A percentile compares a stretch with the other conserved stretches of the same genome.
These are phyloP conservation scores for Dioscorea zingiberensis DNA, from an alignment of 106 monocot genomes.

Conservation along the genomic window DNA sequence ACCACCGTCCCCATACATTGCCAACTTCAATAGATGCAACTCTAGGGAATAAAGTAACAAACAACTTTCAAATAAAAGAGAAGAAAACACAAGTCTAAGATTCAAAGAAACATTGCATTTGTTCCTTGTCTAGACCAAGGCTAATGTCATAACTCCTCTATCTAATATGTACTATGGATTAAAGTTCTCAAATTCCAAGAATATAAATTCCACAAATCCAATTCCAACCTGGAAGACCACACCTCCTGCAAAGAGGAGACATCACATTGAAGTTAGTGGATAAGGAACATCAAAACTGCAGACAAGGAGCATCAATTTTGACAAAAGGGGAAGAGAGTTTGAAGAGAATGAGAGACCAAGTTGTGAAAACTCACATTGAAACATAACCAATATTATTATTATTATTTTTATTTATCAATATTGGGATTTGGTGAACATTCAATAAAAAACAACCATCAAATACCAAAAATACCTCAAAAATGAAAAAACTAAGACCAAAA, in stretches of 20 bases:
- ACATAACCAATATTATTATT: not conserved
- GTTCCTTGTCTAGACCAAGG: not conserved
- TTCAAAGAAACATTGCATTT: not conserved
- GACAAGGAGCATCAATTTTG: constrained; percentile 58
- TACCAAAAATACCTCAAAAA: not conserved
- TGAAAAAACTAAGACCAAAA: not conserved
- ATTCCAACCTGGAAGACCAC: not conserved
- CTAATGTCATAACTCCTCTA: too few species aligned
- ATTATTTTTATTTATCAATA: not conserved
- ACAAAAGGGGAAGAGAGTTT: constrained; percentile 3
- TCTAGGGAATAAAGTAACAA: not conserved
- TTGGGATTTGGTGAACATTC: not conserved
- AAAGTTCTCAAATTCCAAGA: constrained; percentile 16
- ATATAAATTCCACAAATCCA: constrained; percentile 20
- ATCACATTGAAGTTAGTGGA: constrained; percentile 19
- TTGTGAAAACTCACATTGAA: constrained; percentile 20
- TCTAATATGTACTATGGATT: not conserved
- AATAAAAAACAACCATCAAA: not conserved
- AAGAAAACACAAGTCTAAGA: not conserved
- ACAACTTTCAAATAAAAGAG: not conserved
- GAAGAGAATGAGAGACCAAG: constrained; percentile 24
- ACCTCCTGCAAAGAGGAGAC: constrained; percentile 35
- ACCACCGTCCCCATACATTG: too few species aligned
- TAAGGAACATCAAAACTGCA: constrained; percentile 19
- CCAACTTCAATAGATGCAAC: not conserved